These are phyloP conservation scores for Sarcodon aspratus DNA, from an alignment of 768 basidiomycete genomes.

Conservation along the genomic window DNA sequence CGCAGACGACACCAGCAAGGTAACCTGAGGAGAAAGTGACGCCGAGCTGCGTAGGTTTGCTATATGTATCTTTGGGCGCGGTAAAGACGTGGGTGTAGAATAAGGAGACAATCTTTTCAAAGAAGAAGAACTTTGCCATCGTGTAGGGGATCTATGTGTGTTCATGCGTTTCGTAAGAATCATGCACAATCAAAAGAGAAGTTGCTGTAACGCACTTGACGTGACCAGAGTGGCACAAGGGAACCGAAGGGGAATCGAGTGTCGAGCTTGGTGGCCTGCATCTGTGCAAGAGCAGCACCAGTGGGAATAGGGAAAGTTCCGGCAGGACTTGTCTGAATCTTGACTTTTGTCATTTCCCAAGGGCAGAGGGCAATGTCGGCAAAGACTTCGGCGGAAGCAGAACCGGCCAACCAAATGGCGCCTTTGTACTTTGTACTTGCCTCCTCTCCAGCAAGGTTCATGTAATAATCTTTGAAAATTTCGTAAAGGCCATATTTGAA, in stretches of 20 bases:
- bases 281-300: slow-evolving; percentile 58
- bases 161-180: background rate
- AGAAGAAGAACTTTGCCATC: slow-evolving; percentile 99
- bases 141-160: slow-evolving; percentile 81
- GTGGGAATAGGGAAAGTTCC: slow-evolving; percentile 76
- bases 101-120: slow-evolving; percentile 75
- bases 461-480: slow-evolving; percentile 89
- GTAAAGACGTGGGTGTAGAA: slow-evolving; percentile 88
- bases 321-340: slow-evolving; percentile 67
- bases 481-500: slow-evolving; percentile 99
- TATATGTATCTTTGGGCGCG: slow-evolving; percentile 64
- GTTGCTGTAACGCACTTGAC: slow-evolving; percentile 41
- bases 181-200: background rate
- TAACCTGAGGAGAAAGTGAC: slow-evolving; percentile 88
- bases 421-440: slow-evolving; percentile 72
- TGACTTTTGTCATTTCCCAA: slow-evolving; percentile 88
- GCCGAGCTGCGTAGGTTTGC: slow-evolving; percentile 78
- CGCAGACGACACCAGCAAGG: slow-evolving; percentile 92
- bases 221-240: slow-evolving; percentile 78
- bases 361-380: slow-evolving; percentile 96
- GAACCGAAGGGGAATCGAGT: slow-evolving; percentile 84
- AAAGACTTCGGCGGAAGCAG: slow-evolving; percentile 91
- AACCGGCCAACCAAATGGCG: slow-evolving; percentile 87
- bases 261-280: slow-evolving; percentile 53
- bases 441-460: slow-evolving; percentile 84